Conservation (phyloP, 768 basidiomycete species). For the Suillus occidentalis region DNA sequence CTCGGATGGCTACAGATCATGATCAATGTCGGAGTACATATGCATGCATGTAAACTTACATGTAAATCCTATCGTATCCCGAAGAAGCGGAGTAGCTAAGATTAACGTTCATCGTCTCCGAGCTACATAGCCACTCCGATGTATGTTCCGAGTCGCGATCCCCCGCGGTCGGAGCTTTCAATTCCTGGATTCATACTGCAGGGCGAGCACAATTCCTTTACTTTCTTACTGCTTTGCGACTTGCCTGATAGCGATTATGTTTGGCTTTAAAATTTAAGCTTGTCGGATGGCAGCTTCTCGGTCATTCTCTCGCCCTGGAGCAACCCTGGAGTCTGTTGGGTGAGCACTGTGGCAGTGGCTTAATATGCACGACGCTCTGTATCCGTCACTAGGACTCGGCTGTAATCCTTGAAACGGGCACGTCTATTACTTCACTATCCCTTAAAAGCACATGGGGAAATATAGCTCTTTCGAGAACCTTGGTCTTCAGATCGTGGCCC, state of each 20-base stretch:
- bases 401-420: neutral
- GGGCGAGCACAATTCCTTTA: neutral
- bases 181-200: neutral
- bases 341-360: neutral
- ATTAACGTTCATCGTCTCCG: neutral
- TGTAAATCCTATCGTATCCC: neutral
- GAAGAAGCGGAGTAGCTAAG: neutral
- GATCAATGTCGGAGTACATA: neutral
- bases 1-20: neutral
- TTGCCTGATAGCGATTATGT: neutral
- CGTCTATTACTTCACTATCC: neutral
- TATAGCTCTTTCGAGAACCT: neutral
- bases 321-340: neutral
- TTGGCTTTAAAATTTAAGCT: neutral
- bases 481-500: neutral
- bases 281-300: neutral
- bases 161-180: neutral
- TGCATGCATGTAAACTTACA: too few species aligned
- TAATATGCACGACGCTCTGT: neutral
- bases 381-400: neutral
- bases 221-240: neutral
- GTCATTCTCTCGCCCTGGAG: neutral
- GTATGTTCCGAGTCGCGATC: neutral
- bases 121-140: neutral
- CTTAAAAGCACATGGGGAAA: neutral